Evolutionary conservation across 352 stramenopile species (phyloP).

Genomic region (Plasmopara viticola): DNA sequence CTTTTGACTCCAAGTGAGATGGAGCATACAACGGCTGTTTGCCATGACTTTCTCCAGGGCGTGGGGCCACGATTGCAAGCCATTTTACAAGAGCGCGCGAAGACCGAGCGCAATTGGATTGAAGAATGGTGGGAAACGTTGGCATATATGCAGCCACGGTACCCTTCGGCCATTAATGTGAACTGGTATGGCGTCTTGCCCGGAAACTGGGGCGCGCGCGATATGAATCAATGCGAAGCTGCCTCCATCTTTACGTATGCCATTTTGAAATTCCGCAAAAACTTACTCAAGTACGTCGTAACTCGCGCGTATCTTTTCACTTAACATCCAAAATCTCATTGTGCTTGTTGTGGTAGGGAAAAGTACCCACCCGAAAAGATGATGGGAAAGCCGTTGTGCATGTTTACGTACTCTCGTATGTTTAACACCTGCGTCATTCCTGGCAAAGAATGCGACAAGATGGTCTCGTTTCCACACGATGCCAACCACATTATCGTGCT

Average conservation of each 20-base stretch:
- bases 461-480: constrained; percentile 84
- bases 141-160: constrained; percentile 92
- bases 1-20: constrained; percentile 85
- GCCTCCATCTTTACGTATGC: constrained; percentile 81
- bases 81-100: constrained; percentile 79
- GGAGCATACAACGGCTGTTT: constrained; percentile 86
- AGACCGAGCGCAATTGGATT: constrained; percentile 84
- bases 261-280: constrained; percentile 90
- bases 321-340: no score
- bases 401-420: constrained; percentile 91
- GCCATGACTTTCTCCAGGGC: constrained; percentile 84
- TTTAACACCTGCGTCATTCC: constrained; percentile 97
- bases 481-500: constrained; percentile 92
- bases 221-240: constrained; percentile 89
- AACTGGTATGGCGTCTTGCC: constrained; percentile 97
- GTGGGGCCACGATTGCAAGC: constrained; percentile 88
- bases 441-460: constrained; percentile 80
- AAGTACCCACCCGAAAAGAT: constrained; percentile 90
- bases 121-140: constrained; percentile 97
- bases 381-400: constrained; percentile 90
- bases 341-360: constrained; percentile 51
- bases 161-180: constrained; percentile 95
- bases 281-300: constrained; percentile 72
- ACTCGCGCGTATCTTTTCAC: background rate
- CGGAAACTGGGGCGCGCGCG: constrained; percentile 86